These are phyloP conservation scores for Sugiyamaella castrensis DNA, from an alignment of 1,139 yeast genomes.

Conservation along the genomic window DNA sequence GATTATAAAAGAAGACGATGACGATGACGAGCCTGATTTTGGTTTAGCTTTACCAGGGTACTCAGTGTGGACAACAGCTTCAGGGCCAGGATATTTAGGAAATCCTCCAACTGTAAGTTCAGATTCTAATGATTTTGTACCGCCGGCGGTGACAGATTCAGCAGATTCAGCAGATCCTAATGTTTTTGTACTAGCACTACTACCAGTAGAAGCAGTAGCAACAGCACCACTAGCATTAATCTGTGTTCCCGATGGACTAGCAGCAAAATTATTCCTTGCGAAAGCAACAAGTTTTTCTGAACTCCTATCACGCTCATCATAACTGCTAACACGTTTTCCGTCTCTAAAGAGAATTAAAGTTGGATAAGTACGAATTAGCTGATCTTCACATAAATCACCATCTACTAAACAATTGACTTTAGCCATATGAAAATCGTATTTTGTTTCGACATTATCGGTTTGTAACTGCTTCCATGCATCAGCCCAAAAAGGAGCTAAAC, in stretches of 20 bases:
- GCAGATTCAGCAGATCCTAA: too few relatives aligned
- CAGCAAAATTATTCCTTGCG: slow-evolving; percentile 7
- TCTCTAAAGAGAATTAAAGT: slow-evolving; percentile 35
- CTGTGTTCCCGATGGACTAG: not conserved
- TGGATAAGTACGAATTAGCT: slow-evolving; percentile 37
- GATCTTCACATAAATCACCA: slow-evolving; percentile 41
- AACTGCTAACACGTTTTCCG: slow-evolving; percentile 33
- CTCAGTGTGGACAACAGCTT: slow-evolving; percentile 18
- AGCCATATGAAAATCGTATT: slow-evolving; percentile 36
- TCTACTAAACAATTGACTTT: slow-evolving; percentile 41
- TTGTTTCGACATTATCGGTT: slow-evolving; percentile 20
- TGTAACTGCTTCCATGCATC: slow-evolving; percentile 28
- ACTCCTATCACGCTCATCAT: slow-evolving; percentile 18
- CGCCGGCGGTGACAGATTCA: not conserved
- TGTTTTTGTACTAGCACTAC: not conserved
- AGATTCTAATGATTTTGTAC: not conserved
- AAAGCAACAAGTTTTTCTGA: slow-evolving; percentile 17
- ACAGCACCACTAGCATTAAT: not conserved
- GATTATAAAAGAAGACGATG: slow-evolving; percentile 12
- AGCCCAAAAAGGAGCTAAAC: slow-evolving; percentile 41
- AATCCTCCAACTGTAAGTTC: slow-evolving; percentile 6
- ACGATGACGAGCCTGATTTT: slow-evolving; percentile 9
- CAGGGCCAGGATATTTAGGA: slow-evolving; percentile 19
- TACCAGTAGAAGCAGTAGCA: not conserved
- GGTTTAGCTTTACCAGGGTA: slow-evolving; percentile 17